A percentile compares a stretch with the other conserved stretches of the same genome.
These are phyloP conservation scores for Fusarium globosum DNA, from an alignment of 2,329 filamentous ascomycete genomes.

Conservation along the genomic window DNA sequence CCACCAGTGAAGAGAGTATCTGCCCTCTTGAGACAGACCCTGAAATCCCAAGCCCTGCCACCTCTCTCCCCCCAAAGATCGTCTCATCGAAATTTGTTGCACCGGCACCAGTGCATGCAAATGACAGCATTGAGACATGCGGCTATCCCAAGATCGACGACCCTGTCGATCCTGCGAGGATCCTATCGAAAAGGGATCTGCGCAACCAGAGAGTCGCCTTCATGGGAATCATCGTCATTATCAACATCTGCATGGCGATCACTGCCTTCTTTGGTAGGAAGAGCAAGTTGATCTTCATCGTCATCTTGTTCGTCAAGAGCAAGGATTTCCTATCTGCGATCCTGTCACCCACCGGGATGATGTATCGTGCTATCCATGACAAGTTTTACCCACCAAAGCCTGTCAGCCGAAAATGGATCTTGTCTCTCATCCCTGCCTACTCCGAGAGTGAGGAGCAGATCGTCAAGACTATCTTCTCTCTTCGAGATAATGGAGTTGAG, in stretches of 20 bases:
- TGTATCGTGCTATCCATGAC: not conserved
- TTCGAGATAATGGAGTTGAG: conserved; percentile 37
- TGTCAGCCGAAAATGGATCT: conserved; percentile 25
- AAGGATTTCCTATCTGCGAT: conserved; percentile 38
- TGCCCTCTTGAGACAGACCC: conserved; percentile 1
- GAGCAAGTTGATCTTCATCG: conserved; percentile 29
- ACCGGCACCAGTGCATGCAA: not conserved
- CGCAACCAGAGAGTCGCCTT: conserved; percentile 32
- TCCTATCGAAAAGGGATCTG: conserved; percentile 21
- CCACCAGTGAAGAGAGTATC: not conserved
- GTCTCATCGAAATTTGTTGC: not conserved
- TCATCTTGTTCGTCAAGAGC: conserved; percentile 37
- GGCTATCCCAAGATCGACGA: conserved; percentile 32
- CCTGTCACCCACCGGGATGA: conserved; percentile 27
- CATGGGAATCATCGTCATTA: conserved; percentile 22
- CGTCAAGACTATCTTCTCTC: conserved; percentile 39
- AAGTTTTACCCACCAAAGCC: conserved; percentile 11
- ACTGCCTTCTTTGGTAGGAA: conserved; percentile 32
- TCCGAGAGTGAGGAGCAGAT: conserved; percentile 42
- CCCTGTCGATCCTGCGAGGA: conserved; percentile 29
- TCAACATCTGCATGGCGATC: conserved; percentile 34
- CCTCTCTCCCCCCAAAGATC: not conserved
- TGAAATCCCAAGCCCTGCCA: not conserved
- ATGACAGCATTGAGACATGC: conserved; percentile 26
- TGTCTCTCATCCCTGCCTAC: conserved; percentile 39